A percentile compares a stretch with the other conserved stretches of the same genome.
Evolutionary conservation across 306 rosid species (phyloP).

Genomic region (Quercus ilex): DNA sequence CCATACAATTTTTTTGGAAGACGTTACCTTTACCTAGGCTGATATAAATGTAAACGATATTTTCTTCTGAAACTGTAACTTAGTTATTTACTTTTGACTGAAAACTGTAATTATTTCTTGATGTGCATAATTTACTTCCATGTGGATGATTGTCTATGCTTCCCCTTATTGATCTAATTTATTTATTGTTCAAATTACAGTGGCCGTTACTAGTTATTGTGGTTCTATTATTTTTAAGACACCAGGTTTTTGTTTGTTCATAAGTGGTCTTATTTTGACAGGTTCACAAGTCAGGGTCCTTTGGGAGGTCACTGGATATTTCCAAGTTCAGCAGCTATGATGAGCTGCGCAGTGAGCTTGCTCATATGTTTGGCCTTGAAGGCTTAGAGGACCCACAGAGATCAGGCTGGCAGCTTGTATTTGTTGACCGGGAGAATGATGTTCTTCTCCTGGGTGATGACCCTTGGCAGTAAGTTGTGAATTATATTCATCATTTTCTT

Average conservation of each 20-base stretch:
- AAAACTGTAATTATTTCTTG: neutral
- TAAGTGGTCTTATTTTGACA: neutral
- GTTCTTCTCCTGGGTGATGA: slow-evolving; percentile 89
- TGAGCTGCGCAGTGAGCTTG: slow-evolving; percentile 85
- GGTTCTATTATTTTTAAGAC: neutral
- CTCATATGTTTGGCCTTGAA: slow-evolving; percentile 81
- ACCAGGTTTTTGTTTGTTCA: neutral
- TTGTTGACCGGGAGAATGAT: slow-evolving; percentile 91
- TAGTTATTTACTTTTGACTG: neutral
- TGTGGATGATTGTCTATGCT: neutral
- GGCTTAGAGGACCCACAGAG: slow-evolving; percentile 87
- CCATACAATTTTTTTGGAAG: neutral
- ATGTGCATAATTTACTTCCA: neutral
- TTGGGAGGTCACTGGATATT: slow-evolving; percentile 60
- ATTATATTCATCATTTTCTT: neutral
- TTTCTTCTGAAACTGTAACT: neutral
- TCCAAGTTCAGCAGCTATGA: slow-evolving; percentile 78
- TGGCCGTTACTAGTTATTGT: neutral
- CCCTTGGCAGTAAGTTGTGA: slow-evolving; percentile 51
- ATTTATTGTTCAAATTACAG: neutral
- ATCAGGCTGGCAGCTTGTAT: slow-evolving; percentile 99
- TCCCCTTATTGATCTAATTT: neutral
- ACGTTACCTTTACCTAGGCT: neutral
- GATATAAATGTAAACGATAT: neutral
- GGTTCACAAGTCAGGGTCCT: slow-evolving; percentile 63